These are phyloP conservation scores for Termitomyces eurrhizus DNA, from an alignment of 768 basidiomycete genomes.

Conservation along the genomic window DNA sequence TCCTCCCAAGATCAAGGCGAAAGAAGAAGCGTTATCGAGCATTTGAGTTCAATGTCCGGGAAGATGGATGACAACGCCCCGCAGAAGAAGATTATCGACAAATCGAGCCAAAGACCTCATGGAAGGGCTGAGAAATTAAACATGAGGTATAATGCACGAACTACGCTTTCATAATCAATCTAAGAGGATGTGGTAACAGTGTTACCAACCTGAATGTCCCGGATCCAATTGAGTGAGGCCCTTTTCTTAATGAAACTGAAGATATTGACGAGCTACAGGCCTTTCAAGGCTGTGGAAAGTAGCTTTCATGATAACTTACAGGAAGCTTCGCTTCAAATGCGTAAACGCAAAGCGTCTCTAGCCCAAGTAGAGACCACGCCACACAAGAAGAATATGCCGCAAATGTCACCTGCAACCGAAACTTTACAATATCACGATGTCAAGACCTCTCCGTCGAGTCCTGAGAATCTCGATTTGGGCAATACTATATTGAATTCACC, in stretches of 20 bases:
- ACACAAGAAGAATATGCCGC: conserved; percentile 5
- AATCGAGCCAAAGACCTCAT: neutral
- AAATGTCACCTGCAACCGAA: neutral
- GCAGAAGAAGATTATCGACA: neutral
- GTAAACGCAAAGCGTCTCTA: conserved; percentile 8
- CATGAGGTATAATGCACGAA: conserved; percentile 2
- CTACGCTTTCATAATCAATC: neutral
- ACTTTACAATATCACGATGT: neutral
- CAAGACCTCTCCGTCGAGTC: neutral
- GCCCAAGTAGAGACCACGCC: neutral
- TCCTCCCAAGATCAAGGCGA: neutral
- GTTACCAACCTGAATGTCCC: neutral
- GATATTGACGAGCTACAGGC: neutral
- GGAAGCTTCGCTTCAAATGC: neutral
- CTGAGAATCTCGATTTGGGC: neutral
- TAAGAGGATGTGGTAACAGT: neutral
- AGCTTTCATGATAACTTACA: neutral
- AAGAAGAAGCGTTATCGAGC: neutral
- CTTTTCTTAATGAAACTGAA: neutral
- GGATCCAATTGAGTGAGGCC: neutral
- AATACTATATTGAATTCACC: neutral
- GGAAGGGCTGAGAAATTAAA: neutral
- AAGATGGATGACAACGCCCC: neutral
- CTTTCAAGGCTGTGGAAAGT: neutral
- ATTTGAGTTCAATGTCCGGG: neutral